Percentiles rank a stretch among this genome's conserved stretches.
Evolutionary conservation across 179 eudicot genomes (phyloP).

Genomic region (Vitellaria paradoxa): DNA sequence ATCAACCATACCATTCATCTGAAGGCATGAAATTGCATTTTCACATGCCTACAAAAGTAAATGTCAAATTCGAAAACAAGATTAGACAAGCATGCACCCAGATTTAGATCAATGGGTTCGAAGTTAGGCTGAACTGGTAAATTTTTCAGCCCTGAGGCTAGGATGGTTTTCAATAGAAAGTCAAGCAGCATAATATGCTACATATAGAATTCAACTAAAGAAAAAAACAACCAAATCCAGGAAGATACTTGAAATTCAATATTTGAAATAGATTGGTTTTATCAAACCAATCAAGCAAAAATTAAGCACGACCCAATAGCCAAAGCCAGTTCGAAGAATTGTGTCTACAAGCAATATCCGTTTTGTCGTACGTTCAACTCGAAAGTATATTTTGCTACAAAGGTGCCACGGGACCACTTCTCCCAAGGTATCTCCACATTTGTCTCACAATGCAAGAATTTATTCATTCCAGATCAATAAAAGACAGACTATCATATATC

Average conservation of each 20-base stretch:
- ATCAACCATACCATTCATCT: conserved; percentile 18
- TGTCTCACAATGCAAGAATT: background rate
- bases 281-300: background rate
- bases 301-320: background rate
- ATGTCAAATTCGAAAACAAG: background rate
- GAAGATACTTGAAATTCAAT: background rate
- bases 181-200: background rate
- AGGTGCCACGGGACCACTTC: background rate
- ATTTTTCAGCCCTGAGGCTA: background rate
- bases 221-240: background rate
- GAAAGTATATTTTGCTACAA: background rate
- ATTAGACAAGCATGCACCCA: background rate
- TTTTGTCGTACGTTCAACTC: background rate
- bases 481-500: background rate
- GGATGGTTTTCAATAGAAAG: background rate
- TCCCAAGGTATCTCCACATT: background rate
- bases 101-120: no score
- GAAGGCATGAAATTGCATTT: conserved; percentile 40
- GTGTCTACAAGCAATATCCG: background rate
- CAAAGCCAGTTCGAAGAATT: background rate
- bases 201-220: background rate
- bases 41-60: conserved; percentile 50
- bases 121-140: no score
- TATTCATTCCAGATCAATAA: background rate
- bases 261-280: background rate